Conservation (phyloP, 2,329 filamentous ascomycete genomes). For the Metarhizium anisopliae region DNA sequence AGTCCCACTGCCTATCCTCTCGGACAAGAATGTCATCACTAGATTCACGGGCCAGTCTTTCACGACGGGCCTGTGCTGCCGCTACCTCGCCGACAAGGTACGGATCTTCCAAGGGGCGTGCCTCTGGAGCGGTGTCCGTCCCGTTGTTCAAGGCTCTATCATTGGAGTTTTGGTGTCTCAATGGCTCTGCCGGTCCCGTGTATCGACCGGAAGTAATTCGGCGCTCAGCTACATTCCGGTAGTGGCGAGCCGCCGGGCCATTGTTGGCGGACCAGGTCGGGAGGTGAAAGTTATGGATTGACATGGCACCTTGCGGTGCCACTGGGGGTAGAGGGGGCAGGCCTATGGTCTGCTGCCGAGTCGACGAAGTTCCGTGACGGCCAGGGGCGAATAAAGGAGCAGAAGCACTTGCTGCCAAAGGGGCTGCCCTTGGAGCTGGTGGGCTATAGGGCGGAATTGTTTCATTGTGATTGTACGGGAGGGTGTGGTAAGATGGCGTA, state of each 20-base stretch:
- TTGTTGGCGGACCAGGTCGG: constrained; percentile 49
- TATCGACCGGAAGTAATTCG: constrained; percentile 40
- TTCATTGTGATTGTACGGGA: constrained; percentile 34
- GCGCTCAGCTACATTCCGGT: constrained; percentile 54
- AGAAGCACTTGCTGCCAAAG: constrained; percentile 3
- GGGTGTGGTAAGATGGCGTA: constrained; percentile 55
- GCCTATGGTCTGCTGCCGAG: constrained; percentile 29
- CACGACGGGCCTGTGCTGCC: constrained; percentile 46
- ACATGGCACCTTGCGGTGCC: constrained; percentile 28
- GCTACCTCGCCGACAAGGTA: constrained; percentile 59
- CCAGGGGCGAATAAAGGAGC: constrained; percentile 3
- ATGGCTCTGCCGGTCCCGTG: constrained; percentile 18
- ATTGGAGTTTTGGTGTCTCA: constrained; percentile 9
- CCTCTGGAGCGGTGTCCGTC: neutral
- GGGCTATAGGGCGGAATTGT: constrained; percentile 43
- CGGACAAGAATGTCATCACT: constrained; percentile 44
- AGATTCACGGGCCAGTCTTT: constrained; percentile 47
- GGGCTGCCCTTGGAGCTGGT: constrained; percentile 2
- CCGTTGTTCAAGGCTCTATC: constrained; percentile 1
- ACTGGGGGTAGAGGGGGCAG: constrained; percentile 41
- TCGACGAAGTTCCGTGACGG: constrained; percentile 15
- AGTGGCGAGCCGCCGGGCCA: constrained; percentile 48
- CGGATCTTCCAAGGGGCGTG: constrained; percentile 55
- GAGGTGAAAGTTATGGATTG: constrained; percentile 45
- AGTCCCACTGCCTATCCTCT: constrained; percentile 53